phyloP scores from a whole-genome alignment of 2,329 filamentous ascomycete genomes.

The Bipolaris victoriae region DNA sequence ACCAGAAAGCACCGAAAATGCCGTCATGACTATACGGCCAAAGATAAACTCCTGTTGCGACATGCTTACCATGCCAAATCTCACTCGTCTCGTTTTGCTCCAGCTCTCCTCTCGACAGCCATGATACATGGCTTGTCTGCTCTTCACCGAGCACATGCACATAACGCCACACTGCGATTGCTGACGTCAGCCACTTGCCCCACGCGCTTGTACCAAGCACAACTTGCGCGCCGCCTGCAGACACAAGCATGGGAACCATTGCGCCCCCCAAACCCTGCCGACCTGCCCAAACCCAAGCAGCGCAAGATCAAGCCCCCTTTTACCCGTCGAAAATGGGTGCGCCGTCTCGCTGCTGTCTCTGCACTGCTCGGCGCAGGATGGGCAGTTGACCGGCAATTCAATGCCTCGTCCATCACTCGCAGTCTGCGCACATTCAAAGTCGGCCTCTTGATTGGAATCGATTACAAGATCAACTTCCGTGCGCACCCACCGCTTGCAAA shows the following conservation, averaged over 20 bases:
- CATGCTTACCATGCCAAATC: slow-evolving; percentile 36
- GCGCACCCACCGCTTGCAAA: slow-evolving; percentile 75
- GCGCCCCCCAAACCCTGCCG: slow-evolving; percentile 75
- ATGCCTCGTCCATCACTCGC: slow-evolving; percentile 78
- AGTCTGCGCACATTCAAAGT: slow-evolving; percentile 81
- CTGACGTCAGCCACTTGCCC: slow-evolving; percentile 24
- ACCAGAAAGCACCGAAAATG: slow-evolving; percentile 23
- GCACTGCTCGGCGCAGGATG: slow-evolving; percentile 68
- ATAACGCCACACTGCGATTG: slow-evolving; percentile 30
- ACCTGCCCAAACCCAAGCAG: slow-evolving; percentile 63
- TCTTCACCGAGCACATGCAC: slow-evolving; percentile 37
- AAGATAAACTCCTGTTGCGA: slow-evolving; percentile 17
- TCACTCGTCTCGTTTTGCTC: slow-evolving; percentile 18
- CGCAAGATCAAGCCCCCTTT: slow-evolving; percentile 72
- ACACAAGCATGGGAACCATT: slow-evolving; percentile 52
- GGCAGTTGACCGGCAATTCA: slow-evolving; percentile 72
- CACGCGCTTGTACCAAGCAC: slow-evolving; percentile 19
- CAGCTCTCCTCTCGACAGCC: slow-evolving; percentile 27
- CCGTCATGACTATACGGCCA: slow-evolving; percentile 31
- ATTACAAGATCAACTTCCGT: slow-evolving; percentile 97
- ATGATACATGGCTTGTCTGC: slow-evolving; percentile 50
- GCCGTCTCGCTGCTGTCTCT: slow-evolving; percentile 70
- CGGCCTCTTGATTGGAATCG: slow-evolving; percentile 80
- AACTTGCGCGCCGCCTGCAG: slow-evolving; percentile 37
- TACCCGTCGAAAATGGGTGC: slow-evolving; percentile 75